A percentile compares a stretch with the other conserved stretches of the same genome.
phyloP scores from a whole-genome alignment of 2,329 filamentous ascomycete species.

The Tolypocladium tundrense region DNA sequence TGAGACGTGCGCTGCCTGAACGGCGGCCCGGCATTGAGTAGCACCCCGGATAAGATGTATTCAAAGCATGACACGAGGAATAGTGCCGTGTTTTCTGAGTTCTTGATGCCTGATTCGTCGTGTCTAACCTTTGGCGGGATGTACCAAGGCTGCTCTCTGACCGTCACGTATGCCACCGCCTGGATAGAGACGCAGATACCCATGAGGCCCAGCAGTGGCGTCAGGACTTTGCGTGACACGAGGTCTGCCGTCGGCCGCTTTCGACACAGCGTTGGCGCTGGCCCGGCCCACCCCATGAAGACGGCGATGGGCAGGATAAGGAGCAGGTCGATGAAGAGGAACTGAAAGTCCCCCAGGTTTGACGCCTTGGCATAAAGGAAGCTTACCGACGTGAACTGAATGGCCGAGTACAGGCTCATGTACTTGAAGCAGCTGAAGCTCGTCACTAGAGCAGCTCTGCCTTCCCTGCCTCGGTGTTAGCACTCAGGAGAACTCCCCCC shows the following conservation, averaged over 20 bases:
- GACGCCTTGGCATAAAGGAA: conserved; percentile 91
- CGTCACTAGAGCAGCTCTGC: conserved; percentile 88
- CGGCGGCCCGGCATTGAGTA: conserved; percentile 82
- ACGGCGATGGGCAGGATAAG: conserved; percentile 94
- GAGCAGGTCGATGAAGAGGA: conserved; percentile 86
- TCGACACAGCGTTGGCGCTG: conserved; percentile 63
- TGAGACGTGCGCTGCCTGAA: conserved; percentile 72
- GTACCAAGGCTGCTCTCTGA: conserved; percentile 77
- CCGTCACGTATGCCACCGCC: conserved; percentile 59
- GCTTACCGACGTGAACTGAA: conserved; percentile 95
- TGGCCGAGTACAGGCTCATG: conserved; percentile 98
- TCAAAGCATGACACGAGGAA: conserved; percentile 91
- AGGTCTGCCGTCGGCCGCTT: conserved; percentile 89
- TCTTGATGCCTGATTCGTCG: conserved; percentile 75
- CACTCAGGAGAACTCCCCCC: not conserved
- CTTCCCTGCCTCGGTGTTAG: conserved; percentile 51
- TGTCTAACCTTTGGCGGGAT: conserved; percentile 67
- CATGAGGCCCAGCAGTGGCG: conserved; percentile 84
- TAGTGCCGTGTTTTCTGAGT: conserved; percentile 86
- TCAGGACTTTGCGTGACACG: conserved; percentile 85
- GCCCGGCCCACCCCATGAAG: conserved; percentile 97
- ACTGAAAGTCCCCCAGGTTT: conserved; percentile 96
- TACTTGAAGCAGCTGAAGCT: conserved; percentile 99
- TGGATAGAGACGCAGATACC: conserved; percentile 70
- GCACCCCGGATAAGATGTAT: conserved; percentile 82